phyloP scores from a whole-genome alignment of 108 stramenopile genomes.

The Nitzschia sp. region DNA sequence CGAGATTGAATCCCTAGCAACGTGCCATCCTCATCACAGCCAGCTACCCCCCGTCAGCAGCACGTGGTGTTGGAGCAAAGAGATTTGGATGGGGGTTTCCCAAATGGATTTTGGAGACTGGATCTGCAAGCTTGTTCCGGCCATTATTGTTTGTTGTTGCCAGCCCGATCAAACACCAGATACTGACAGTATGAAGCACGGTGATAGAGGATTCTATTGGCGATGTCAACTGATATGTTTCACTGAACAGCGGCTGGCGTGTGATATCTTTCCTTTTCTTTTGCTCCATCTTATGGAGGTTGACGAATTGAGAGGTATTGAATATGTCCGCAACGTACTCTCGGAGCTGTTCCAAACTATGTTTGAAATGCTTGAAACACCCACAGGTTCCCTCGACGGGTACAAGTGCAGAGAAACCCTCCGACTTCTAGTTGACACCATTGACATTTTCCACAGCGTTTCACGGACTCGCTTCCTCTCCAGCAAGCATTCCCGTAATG shows the following conservation, averaged over 20 bases:
- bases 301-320: slow-evolving; percentile 1
- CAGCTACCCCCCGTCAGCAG: slow-evolving; percentile 5
- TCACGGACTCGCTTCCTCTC: slow-evolving; percentile 54
- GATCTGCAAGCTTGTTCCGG: slow-evolving; percentile 55
- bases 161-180: neutral
- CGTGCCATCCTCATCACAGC: neutral
- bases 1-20: neutral
- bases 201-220: slow-evolving; percentile 45
- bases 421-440: slow-evolving; percentile 48
- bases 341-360: neutral
- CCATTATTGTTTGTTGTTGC: slow-evolving; percentile 68
- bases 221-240: slow-evolving; percentile 51
- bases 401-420: neutral
- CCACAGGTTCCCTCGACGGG: neutral
- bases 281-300: slow-evolving; percentile 50
- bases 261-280: slow-evolving; percentile 58
- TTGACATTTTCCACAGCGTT: slow-evolving; percentile 49
- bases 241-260: slow-evolving; percentile 59
- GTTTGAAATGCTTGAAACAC: neutral
- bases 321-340: neutral
- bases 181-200: neutral
- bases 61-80: slow-evolving; percentile 71
- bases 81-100: slow-evolving; percentile 43
- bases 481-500: slow-evolving; percentile 21
- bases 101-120: slow-evolving; percentile 47